Evolutionary conservation across 2,329 filamentous ascomycete genomes (phyloP).

Genomic region (Fusarium domesticum): DNA sequence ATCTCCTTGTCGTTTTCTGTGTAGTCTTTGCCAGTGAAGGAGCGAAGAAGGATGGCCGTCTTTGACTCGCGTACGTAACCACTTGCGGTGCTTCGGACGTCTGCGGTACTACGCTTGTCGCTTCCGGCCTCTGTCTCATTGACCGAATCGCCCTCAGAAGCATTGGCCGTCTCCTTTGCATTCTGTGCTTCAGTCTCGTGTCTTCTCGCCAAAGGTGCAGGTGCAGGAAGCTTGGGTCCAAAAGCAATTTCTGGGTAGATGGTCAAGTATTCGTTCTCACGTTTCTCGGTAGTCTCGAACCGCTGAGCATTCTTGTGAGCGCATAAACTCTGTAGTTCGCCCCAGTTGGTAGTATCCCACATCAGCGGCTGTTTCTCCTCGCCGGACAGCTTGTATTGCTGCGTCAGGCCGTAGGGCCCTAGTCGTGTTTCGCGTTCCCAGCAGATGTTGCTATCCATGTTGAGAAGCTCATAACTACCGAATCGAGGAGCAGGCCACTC

Average conservation of each 20-base stretch:
- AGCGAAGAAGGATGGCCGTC: constrained; percentile 72
- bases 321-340: constrained; percentile 65
- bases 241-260: constrained; percentile 39
- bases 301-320: constrained; percentile 63
- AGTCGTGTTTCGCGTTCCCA: constrained; percentile 69
- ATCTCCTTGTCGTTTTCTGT: constrained; percentile 76
- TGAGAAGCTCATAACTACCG: constrained; percentile 59
- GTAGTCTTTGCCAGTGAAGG: constrained; percentile 72
- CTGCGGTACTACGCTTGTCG: constrained; percentile 14
- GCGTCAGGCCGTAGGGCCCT: constrained; percentile 59
- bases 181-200: background rate
- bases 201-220: constrained; percentile 12
- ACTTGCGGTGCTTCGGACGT: constrained; percentile 11
- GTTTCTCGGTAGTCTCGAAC: constrained; percentile 46
- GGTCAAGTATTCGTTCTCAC: constrained; percentile 43
- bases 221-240: constrained; percentile 11
- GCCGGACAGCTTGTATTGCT: constrained; percentile 46
- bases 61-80: constrained; percentile 45
- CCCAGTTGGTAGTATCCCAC: constrained; percentile 69
- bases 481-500: constrained; percentile 60
- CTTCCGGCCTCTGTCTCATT: constrained; percentile 1
- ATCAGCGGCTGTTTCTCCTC: constrained; percentile 41
- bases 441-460: constrained; percentile 61
- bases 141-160: background rate
- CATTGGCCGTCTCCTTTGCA: background rate